phyloP scores from a whole-genome alignment of 2,329 filamentous ascomycete species.

The Alternaria angustiovoidea region DNA sequence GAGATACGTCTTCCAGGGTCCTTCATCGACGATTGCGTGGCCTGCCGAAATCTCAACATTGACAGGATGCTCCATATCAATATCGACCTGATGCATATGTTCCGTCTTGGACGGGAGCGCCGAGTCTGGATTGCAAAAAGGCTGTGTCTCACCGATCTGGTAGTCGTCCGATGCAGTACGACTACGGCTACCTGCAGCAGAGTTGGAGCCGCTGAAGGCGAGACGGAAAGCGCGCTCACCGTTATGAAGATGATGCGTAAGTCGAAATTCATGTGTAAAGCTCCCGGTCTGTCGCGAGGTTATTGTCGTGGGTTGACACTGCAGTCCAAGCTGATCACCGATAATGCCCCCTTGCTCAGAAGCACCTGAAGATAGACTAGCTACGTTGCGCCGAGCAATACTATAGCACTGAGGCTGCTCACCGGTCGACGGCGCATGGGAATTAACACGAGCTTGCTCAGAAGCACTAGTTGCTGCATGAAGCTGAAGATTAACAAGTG shows the following conservation, averaged over 20 bases:
- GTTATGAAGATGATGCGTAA: slow-evolving; percentile 26
- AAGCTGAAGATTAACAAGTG: slow-evolving; percentile 8
- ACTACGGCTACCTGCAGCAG: slow-evolving; percentile 10
- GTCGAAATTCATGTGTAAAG: slow-evolving; percentile 19
- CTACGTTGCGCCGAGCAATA: background rate
- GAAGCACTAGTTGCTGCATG: slow-evolving; percentile 7
- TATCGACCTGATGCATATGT: slow-evolving; percentile 17
- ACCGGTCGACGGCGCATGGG: slow-evolving; percentile 5
- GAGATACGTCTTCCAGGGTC: slow-evolving; percentile 38
- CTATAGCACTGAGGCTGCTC: background rate
- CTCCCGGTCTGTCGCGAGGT: slow-evolving; percentile 2
- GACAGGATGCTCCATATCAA: slow-evolving; percentile 5
- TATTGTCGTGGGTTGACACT: background rate
- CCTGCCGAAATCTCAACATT: slow-evolving; percentile 9
- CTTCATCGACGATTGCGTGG: slow-evolving; percentile 36
- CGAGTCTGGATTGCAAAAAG: slow-evolving; percentile 21
- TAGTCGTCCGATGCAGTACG: slow-evolving; percentile 13
- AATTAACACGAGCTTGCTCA: background rate
- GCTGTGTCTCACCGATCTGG: slow-evolving; percentile 23
- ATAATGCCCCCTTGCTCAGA: slow-evolving; percentile 6
- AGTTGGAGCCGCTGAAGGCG: slow-evolving; percentile 24
- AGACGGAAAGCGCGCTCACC: slow-evolving; percentile 28
- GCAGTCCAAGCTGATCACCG: slow-evolving; percentile 7
- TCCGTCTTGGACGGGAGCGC: slow-evolving; percentile 18
- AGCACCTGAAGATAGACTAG: background rate